These are phyloP conservation scores for Aspergillus hiratsukae DNA, from an alignment of 2,329 filamentous ascomycete species.

Conservation along the genomic window DNA sequence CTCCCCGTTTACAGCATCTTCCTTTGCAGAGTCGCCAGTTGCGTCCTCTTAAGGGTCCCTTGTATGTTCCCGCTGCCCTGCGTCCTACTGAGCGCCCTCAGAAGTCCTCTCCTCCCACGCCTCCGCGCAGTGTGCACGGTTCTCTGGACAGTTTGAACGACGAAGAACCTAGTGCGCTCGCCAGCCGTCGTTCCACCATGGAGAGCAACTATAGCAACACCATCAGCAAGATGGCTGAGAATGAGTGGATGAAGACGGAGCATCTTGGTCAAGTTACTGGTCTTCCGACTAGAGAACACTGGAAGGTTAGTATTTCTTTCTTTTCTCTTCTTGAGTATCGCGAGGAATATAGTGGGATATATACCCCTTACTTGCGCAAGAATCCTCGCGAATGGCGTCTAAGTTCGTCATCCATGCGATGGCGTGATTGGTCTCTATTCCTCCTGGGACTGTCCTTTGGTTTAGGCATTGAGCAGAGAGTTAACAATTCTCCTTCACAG, in stretches of 20 bases:
- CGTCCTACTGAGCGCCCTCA: slow-evolving; percentile 55
- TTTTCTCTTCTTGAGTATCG: not conserved
- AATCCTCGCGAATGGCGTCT: slow-evolving; percentile 16
- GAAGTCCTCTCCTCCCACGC: slow-evolving; percentile 42
- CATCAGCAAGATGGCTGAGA: slow-evolving; percentile 47
- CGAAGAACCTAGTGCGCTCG: slow-evolving; percentile 29
- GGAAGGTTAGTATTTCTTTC: slow-evolving; percentile 52
- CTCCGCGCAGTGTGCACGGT: slow-evolving; percentile 51
- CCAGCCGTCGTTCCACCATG: slow-evolving; percentile 37
- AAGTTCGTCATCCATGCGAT: slow-evolving; percentile 19
- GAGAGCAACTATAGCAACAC: slow-evolving; percentile 36
- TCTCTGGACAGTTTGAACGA: slow-evolving; percentile 48
- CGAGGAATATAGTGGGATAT: slow-evolving; percentile 10
- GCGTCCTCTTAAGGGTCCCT: slow-evolving; percentile 55
- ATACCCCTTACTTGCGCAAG: slow-evolving; percentile 22
- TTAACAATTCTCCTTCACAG: slow-evolving; percentile 32
- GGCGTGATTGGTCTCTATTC: slow-evolving; percentile 19
- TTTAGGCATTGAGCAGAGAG: not conserved
- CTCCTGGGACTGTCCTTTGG: not conserved
- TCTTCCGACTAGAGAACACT: slow-evolving; percentile 58
- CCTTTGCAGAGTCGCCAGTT: slow-evolving; percentile 52
- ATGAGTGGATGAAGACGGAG: slow-evolving; percentile 50
- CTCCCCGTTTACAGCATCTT: slow-evolving; percentile 41
- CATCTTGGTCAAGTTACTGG: slow-evolving; percentile 55
- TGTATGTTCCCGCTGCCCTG: slow-evolving; percentile 61